These are phyloP conservation scores for Ensete ventricosum DNA, from an alignment of 176 grass and related monocot species.

Conservation along the genomic window DNA sequence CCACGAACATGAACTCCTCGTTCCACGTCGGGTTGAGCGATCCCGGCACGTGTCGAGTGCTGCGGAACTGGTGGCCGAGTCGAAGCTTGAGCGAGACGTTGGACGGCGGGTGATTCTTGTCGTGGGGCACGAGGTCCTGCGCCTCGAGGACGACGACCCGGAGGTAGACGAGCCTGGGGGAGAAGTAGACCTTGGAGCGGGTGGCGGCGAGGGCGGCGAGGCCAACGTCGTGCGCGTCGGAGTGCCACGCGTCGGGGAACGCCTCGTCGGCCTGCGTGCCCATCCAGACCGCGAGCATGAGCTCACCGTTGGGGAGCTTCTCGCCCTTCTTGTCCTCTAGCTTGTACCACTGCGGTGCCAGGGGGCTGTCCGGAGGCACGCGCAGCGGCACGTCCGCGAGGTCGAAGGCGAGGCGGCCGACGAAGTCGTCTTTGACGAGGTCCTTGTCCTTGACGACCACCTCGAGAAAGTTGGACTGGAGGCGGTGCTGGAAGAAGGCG, in stretches of 20 bases:
- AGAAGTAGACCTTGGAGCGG: conserved; percentile 67
- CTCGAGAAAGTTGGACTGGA: conserved; percentile 49
- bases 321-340: conserved; percentile 35
- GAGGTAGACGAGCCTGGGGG: conserved; percentile 59
- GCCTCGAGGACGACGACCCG: conserved; percentile 38
- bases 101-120: conserved; percentile 26
- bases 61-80: conserved; percentile 31
- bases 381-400: conserved; percentile 42
- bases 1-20: conserved; percentile 85
- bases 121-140: conserved; percentile 45
- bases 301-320: conserved; percentile 55
- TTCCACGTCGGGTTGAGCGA: conserved; percentile 49
- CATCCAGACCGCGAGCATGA: conserved; percentile 63
- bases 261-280: conserved; percentile 83
- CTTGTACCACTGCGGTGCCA: conserved; percentile 73
- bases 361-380: conserved; percentile 59
- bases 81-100: conserved; percentile 40
- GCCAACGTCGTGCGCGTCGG: conserved; percentile 47
- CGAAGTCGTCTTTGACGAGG: conserved; percentile 48
- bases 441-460: conserved; percentile 72
- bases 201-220: conserved; percentile 28
- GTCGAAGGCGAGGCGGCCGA: conserved; percentile 52
- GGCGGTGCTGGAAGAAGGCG: conserved; percentile 53
- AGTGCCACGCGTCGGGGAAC: conserved; percentile 70
- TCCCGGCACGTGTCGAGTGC: conserved; percentile 26